Conservation (phyloP, 1,284 basidiomycete species). For the Phellopilus nigrolimitatus region DNA sequence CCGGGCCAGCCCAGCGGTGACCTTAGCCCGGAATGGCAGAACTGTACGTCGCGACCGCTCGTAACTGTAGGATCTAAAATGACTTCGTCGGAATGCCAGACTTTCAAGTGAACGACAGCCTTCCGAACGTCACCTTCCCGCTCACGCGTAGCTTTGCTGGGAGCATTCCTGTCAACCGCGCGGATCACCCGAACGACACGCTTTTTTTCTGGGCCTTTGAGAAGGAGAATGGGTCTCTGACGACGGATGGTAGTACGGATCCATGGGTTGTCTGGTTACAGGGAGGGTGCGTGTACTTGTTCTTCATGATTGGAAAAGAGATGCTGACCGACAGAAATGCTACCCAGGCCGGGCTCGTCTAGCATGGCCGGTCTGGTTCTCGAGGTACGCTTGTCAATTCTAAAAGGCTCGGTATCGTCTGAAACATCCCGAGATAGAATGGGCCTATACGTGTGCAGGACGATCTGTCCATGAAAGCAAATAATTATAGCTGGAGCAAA, state of each 20-base stretch:
- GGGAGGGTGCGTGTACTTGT: conserved; percentile 47
- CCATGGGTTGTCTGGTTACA: conserved; percentile 77
- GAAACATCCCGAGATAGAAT: conserved; percentile 34
- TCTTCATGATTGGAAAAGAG: not conserved
- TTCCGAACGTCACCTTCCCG: conserved; percentile 62
- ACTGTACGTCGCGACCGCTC: not conserved
- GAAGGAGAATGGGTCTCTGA: conserved; percentile 54
- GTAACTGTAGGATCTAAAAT: not conserved
- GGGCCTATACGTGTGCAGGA: conserved; percentile 55
- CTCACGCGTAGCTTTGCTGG: conserved; percentile 58
- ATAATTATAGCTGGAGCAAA: conserved; percentile 52
- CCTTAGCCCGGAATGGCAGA: conserved; percentile 15
- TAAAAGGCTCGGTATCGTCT: not conserved
- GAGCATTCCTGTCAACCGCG: conserved; percentile 59
- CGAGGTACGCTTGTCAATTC: conserved; percentile 30
- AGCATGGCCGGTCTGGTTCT: conserved; percentile 59
- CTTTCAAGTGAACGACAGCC: conserved; percentile 46
- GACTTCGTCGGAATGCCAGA: not conserved
- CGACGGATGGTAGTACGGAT: conserved; percentile 33
- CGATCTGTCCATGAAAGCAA: conserved; percentile 44
- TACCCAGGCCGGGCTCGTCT: conserved; percentile 59
- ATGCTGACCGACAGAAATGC: not conserved
- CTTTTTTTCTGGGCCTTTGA: conserved; percentile 72
- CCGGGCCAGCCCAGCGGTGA: conserved; percentile 14
- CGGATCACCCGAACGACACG: conserved; percentile 63